phyloP scores from a whole-genome alignment of 805 yeast species.

The Debaryomyces hansenii region DNA sequence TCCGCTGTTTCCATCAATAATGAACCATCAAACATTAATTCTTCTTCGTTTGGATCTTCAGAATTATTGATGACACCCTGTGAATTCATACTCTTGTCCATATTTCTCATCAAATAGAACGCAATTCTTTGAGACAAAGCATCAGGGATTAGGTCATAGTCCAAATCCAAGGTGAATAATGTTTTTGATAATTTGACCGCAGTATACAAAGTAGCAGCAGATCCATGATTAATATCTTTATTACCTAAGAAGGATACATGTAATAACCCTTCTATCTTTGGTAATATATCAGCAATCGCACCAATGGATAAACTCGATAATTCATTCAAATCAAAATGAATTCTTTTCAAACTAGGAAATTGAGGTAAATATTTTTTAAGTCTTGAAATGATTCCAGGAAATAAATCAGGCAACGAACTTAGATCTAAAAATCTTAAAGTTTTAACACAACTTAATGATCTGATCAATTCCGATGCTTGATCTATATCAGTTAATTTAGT shows the following conservation, averaged over 20 bases:
- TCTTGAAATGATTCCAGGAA: constrained; percentile 50
- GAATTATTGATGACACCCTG: constrained; percentile 13
- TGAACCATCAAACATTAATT: constrained; percentile 74
- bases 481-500: constrained; percentile 46
- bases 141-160: constrained; percentile 52
- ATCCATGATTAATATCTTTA: constrained; percentile 39
- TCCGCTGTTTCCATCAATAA: constrained; percentile 74
- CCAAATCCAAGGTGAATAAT: constrained; percentile 53
- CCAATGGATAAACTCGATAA: constrained; percentile 46
- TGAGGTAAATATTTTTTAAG: constrained; percentile 46
- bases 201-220: constrained; percentile 51
- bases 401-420: constrained; percentile 51
- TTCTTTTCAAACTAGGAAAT: constrained; percentile 45
- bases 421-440: constrained; percentile 52
- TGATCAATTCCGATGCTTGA: constrained; percentile 36
- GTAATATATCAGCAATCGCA: constrained; percentile 49
- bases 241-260: constrained; percentile 59
- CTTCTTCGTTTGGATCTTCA: constrained; percentile 36
- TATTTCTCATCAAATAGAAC: constrained; percentile 55
- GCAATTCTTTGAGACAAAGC: constrained; percentile 55
- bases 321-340: constrained; percentile 57
- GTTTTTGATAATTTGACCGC: constrained; percentile 47
- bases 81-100: constrained; percentile 46
- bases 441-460: constrained; percentile 35
- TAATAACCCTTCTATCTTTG: constrained; percentile 46